Evolutionary conservation across 1,284 basidiomycete genomes (phyloP).

Genomic region (Pholiota adiposa): DNA sequence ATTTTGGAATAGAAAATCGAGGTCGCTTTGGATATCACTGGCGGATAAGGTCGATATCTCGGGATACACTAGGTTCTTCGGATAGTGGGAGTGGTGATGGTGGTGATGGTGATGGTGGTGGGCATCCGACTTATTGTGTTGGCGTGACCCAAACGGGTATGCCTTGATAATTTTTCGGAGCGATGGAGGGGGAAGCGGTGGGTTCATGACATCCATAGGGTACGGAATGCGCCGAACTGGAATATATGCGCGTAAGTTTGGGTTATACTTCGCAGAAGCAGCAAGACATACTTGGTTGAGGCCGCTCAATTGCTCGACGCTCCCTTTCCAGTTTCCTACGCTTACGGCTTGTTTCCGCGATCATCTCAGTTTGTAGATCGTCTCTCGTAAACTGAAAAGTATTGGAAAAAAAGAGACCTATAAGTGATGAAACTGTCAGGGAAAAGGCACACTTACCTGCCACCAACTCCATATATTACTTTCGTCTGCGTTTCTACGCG

Average conservation of each 20-base stretch:
- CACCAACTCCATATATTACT: slow-evolving; percentile 76
- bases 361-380: slow-evolving; percentile 81
- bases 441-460: slow-evolving; percentile 53
- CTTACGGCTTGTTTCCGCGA: slow-evolving; percentile 83
- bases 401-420: slow-evolving; percentile 2
- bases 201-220: slow-evolving; percentile 41
- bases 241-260: slow-evolving; percentile 7
- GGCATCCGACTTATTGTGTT: slow-evolving; percentile 28
- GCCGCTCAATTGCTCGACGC: slow-evolving; percentile 73
- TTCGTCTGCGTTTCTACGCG: slow-evolving; percentile 64
- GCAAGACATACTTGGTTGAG: slow-evolving; percentile 59
- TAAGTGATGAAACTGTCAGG: not conserved
- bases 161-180: slow-evolving; percentile 55
- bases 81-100: slow-evolving; percentile 11
- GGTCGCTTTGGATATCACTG: slow-evolving; percentile 55
- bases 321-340: slow-evolving; percentile 82
- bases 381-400: slow-evolving; percentile 61
- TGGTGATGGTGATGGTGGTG: slow-evolving; percentile 16
- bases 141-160: slow-evolving; percentile 36
- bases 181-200: slow-evolving; percentile 45
- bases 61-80: slow-evolving; percentile 50
- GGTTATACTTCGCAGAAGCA: slow-evolving; percentile 18
- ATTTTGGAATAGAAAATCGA: slow-evolving; percentile 58
- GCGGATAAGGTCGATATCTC: slow-evolving; percentile 54
- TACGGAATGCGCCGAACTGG: slow-evolving; percentile 54